Evolutionary conservation across 83 land plant species (phyloP).

Genomic region (Diphasiastrum complanatum): DNA sequence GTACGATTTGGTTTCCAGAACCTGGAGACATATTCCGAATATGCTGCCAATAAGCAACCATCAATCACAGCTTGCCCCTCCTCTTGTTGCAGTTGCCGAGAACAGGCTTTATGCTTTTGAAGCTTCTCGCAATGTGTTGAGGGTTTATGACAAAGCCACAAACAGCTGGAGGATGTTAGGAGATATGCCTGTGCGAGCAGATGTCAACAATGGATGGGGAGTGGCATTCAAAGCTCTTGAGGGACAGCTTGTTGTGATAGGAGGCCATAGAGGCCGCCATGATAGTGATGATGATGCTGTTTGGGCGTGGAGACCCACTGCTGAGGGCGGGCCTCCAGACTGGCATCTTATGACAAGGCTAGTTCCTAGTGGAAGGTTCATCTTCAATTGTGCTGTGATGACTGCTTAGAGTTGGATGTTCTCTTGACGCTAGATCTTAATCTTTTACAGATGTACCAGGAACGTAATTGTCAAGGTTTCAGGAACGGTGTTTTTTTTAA

Average conservation of each 20-base stretch:
- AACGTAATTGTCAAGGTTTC: too few relatives aligned
- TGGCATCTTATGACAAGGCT: slow-evolving; percentile 10
- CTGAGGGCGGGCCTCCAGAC: slow-evolving; percentile 1
- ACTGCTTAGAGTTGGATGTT: too few relatives aligned
- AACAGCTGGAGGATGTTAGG: slow-evolving; percentile 33
- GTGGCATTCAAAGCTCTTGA: slow-evolving; percentile 38
- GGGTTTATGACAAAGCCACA: slow-evolving; percentile 33
- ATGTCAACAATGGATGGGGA: slow-evolving; percentile 39
- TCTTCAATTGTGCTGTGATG: slow-evolving; percentile 33
- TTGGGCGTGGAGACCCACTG: slow-evolving; percentile 24
- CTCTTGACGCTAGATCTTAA: too few relatives aligned
- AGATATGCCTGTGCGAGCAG: slow-evolving; percentile 29
- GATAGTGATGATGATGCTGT: slow-evolving; percentile 11
- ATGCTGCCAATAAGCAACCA: slow-evolving; percentile 46
- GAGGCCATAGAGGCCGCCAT: slow-evolving; percentile 18
- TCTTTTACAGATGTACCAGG: too few relatives aligned
- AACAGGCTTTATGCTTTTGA: slow-evolving; percentile 68
- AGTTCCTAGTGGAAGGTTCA: slow-evolving; percentile 14
- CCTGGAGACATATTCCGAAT: slow-evolving; percentile 48
- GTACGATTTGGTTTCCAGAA: slow-evolving; percentile 45
- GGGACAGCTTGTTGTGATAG: slow-evolving; percentile 36
- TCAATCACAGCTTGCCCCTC: slow-evolving; percentile 48
- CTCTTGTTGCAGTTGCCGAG: slow-evolving; percentile 77
- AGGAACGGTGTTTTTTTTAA: too few relatives aligned
- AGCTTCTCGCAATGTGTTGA: slow-evolving; percentile 43